phyloP scores from a whole-genome alignment of 2,329 filamentous ascomycete genomes.

The Chrysosporium queenslandicum region DNA sequence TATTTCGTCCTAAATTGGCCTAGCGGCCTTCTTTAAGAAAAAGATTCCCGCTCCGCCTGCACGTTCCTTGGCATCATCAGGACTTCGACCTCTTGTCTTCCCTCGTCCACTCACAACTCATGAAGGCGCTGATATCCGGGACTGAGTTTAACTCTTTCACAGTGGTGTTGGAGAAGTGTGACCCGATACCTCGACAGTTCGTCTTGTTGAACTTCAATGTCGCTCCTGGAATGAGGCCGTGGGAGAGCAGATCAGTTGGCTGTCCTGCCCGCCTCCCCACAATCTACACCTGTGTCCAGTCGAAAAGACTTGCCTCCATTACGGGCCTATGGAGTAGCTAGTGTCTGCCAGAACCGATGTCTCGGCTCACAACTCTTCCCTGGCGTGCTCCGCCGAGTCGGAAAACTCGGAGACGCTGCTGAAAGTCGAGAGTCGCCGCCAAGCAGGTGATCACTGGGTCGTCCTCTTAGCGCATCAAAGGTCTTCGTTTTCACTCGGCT shows the following conservation, averaged over 20 bases:
- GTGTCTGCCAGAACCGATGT: no score
- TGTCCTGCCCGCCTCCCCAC: not conserved
- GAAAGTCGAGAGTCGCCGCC: not conserved
- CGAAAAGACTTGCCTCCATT: no score
- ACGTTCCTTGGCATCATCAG: not conserved
- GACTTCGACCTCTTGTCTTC: not conserved
- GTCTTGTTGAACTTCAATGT: not conserved
- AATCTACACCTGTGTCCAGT: not conserved
- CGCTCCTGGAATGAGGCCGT: not conserved
- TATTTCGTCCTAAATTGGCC: not conserved
- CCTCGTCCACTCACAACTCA: not conserved
- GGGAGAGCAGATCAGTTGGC: not conserved
- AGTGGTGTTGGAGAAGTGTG: not conserved
- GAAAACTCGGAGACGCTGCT: not conserved
- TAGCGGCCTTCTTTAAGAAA: not conserved
- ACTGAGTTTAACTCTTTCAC: not conserved
- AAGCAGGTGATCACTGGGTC: constrained; percentile 2
- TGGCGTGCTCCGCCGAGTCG: not conserved
- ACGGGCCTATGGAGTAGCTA: no score
- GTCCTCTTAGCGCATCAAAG: not conserved
- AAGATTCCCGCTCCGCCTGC: constrained; percentile 6
- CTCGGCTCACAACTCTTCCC: not conserved
- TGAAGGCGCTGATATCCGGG: not conserved
- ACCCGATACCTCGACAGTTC: no score
- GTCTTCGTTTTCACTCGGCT: not conserved